Base-by-base conservation (phyloP, 192 early-diverging fungal species). In the Podila verticillata region DNA sequence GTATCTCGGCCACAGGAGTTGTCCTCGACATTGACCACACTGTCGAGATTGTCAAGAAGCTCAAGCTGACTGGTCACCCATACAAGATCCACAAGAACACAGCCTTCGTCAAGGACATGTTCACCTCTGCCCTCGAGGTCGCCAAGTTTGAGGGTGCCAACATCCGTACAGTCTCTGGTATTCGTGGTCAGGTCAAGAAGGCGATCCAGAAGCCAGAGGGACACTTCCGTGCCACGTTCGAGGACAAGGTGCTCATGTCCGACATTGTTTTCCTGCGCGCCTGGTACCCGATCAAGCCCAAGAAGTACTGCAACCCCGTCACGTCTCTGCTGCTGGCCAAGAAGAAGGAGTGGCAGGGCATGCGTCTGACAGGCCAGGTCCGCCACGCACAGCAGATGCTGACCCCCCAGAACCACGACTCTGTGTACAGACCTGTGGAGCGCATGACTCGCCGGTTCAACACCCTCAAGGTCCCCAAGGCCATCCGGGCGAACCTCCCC, bases 121-220 rank as follows among this genome's bases (percentile, higher is more conserved):
- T 99, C 82, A 97, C 93, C 47, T 93, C 94, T 31, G 83, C 93
- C 48, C 87, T 99, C 22, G 98, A 99, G 70, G 97, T 99, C 26
- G 97, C 96, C 80, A 98, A 98, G 82, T 98, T 99, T 74, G 96
- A 98, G 83, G 98, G 98, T 36, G 98, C 97, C 3, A 89, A 87
- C 48, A 95, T 99, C 72, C 90, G 96, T 48, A 99, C 98, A 0
- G 98, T 99, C 39, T 93, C 91, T 75, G 98, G 98, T 31, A 96
- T 99, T 78, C 91, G 98, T 64, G 98, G 98, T 58, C 98, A 99
- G 82, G 93, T 99, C 65, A 98, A 99, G 84, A 98, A 99, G 87
- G 87, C 89, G 7, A 70, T 96, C 13, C 84, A 93, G 83, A 95
- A 93, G 80, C 91, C 94, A 0, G 92, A 93, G 51, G 98, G 98